phyloP scores from a whole-genome alignment of 768 basidiomycete genomes.

The Scleroderma citrinum region DNA sequence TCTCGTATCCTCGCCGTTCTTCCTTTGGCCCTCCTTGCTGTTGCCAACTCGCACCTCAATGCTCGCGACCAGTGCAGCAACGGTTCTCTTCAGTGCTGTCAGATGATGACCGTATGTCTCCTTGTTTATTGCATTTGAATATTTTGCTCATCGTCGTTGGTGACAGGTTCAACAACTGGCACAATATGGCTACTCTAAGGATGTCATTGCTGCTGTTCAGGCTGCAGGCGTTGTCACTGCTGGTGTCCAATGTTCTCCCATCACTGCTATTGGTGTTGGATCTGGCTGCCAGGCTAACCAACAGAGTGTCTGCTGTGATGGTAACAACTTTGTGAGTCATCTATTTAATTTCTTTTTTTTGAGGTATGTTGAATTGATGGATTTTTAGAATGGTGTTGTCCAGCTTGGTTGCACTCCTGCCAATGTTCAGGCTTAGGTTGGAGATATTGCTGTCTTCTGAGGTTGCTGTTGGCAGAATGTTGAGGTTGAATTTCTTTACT shows the following conservation, averaged over 20 bases:
- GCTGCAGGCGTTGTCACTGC: background rate
- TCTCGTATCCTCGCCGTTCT: slow-evolving; percentile 14
- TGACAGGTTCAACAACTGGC: background rate
- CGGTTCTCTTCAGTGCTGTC: slow-evolving; percentile 6
- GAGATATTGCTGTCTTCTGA: too few relatives aligned
- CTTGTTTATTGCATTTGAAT: background rate
- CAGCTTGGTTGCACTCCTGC: too few relatives aligned
- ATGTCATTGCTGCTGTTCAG: too few relatives aligned
- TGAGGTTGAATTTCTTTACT: too few relatives aligned
- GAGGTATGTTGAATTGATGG: too few relatives aligned
- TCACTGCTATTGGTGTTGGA: slow-evolving; percentile 1
- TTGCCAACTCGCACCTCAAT: slow-evolving; percentile 2
- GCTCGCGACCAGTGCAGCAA: slow-evolving; percentile 10
- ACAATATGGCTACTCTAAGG: too few relatives aligned
- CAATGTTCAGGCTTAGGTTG: too few relatives aligned
- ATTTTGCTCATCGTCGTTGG: background rate
- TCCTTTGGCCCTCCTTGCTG: slow-evolving; percentile 12
- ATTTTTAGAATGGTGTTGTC: too few relatives aligned
- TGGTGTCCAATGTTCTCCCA: slow-evolving; percentile 5
- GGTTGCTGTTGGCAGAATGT: too few relatives aligned
- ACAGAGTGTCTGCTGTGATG: slow-evolving; percentile 6
- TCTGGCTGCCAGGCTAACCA: slow-evolving; percentile 1
- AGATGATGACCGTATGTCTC: background rate
- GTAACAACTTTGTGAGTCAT: slow-evolving; percentile 3
- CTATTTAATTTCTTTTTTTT: background rate